Conservation (phyloP, 2,329 filamentous ascomycete species). For the Trichoderma sp. region DNA sequence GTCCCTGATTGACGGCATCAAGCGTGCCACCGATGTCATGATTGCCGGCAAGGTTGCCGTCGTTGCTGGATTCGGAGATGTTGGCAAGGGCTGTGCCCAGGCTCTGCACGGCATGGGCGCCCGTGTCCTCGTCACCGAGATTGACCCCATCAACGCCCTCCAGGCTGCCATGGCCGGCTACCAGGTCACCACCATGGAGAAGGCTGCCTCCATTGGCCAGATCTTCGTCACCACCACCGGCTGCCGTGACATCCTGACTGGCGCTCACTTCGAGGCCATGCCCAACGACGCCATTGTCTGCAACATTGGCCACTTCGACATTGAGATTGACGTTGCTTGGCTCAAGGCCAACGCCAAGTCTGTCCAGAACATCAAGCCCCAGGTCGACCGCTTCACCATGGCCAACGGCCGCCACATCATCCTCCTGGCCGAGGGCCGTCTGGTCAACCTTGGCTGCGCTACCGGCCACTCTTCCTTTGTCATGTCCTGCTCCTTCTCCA, state of each 20-base stretch:
- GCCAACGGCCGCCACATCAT: conserved; percentile 94
- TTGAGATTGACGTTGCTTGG: conserved; percentile 99
- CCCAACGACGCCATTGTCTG: conserved; percentile 97
- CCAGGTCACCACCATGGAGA: conserved; percentile 98
- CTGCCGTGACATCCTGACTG: conserved; percentile 95
- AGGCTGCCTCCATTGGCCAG: conserved; percentile 84
- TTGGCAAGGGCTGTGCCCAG: conserved; percentile 97
- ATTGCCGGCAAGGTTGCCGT: conserved; percentile 98
- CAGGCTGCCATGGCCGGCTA: conserved; percentile 97
- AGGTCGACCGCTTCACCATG: conserved; percentile 98
- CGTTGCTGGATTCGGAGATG: conserved; percentile 97
- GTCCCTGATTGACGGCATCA: conserved; percentile 98
- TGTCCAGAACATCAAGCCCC: conserved; percentile 98
- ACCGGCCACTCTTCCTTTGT: conserved; percentile 99
- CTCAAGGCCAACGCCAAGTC: conserved; percentile 94
- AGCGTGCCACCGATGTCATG: conserved; percentile 99
- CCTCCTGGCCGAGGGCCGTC: conserved; percentile 95
- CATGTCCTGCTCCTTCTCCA: conserved; percentile 99
- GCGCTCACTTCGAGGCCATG: conserved; percentile 92
- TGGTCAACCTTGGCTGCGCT: conserved; percentile 98
- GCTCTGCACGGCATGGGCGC: conserved; percentile 97
- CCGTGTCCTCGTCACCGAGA: conserved; percentile 92
- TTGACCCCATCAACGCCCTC: conserved; percentile 99
- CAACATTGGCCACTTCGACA: conserved; percentile 99
- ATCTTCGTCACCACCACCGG: conserved; percentile 99